Base-by-base conservation (phyloP, 169 alveolate species). In the Eimeria falciformis region DNA sequence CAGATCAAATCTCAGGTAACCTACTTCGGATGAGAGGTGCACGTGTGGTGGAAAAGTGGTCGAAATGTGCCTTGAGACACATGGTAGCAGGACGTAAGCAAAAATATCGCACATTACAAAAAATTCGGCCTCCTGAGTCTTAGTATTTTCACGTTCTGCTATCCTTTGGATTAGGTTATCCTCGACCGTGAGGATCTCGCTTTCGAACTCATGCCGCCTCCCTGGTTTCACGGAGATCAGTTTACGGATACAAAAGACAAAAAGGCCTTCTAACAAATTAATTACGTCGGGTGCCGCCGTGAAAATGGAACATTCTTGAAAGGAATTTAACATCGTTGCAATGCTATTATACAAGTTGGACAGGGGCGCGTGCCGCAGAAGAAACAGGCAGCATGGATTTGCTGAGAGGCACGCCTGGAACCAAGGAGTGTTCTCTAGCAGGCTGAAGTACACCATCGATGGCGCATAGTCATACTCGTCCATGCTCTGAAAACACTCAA, bases 41-140 rank as follows among this genome's bases (percentile, higher is more conserved):
- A 71, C 46, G 33, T 33, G 75, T 12, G 43, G 33, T 17, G 88
- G 73, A 9, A 79, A 27, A 9, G 71, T 27, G 37, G 53, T n/a
- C 53, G 88, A 25, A 50, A 79, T 37, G 11, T 79, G 75, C 56
- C 62, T 79, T 5, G 71, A 68, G 53, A 79, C 43, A 40, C 55
- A 43, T 18, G 88, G 71, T 25, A 79, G 47, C 71, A 79, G 17
- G 47, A 79, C 71, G 62, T 50, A 12, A 17, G 55, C 88, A 58
- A 79, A 79, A 71, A 79, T 79, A 43, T 79, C 88, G 50, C 88
- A 79, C 73, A 79, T 50, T 17, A 79, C 88, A 53, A 79, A 79
- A 29, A 79, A 79, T 53, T 79, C 88, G 11, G 88, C 73, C 23
- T 27, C 73, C 27, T 25, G 5, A 5, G 46, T 79, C 33, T n/a